Evolutionary conservation across 305 asterid species (phyloP).

Genomic region (Coffea humblotiana): DNA sequence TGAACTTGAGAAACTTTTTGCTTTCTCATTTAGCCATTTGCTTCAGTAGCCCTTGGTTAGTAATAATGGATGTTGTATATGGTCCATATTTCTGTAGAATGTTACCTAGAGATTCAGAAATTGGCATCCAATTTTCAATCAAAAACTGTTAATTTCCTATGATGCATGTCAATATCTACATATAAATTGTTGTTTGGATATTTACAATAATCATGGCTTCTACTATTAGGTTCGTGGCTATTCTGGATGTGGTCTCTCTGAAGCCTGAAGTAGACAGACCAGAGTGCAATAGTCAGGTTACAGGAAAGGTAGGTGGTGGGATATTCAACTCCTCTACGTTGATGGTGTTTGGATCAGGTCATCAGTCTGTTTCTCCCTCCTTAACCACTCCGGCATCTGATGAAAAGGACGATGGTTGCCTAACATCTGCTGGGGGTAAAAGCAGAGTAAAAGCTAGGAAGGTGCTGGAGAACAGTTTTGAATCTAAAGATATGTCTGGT

Average conservation of each 20-base stretch:
- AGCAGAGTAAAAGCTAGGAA: slow-evolving; percentile 32
- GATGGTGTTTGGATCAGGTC: slow-evolving; percentile 76
- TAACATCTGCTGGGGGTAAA: slow-evolving; percentile 27
- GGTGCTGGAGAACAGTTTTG: slow-evolving; percentile 27
- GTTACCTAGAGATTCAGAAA: neutral
- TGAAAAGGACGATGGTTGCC: slow-evolving; percentile 33
- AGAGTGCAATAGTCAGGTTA: slow-evolving; percentile 36
- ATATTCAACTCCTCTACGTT: slow-evolving; percentile 78
- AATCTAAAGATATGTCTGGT: slow-evolving; percentile 30
- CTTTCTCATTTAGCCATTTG: neutral
- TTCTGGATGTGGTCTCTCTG: slow-evolving; percentile 77
- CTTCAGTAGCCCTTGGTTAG: neutral
- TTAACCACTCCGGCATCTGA: slow-evolving; percentile 30
- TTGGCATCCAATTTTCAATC: neutral
- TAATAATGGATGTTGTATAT: neutral
- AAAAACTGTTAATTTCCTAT: neutral
- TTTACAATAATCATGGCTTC: neutral
- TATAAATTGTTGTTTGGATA: neutral
- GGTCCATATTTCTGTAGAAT: neutral
- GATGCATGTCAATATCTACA: neutral
- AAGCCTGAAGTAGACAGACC: slow-evolving; percentile 74
- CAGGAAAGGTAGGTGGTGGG: slow-evolving; percentile 42
- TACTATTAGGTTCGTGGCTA: slow-evolving; percentile 68
- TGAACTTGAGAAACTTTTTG: neutral
- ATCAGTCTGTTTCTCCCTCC: slow-evolving; percentile 39